Evolutionary conservation across 495 filamentous ascomycete species (phyloP).

Genomic region (Astrothelium macrocarpum): DNA sequence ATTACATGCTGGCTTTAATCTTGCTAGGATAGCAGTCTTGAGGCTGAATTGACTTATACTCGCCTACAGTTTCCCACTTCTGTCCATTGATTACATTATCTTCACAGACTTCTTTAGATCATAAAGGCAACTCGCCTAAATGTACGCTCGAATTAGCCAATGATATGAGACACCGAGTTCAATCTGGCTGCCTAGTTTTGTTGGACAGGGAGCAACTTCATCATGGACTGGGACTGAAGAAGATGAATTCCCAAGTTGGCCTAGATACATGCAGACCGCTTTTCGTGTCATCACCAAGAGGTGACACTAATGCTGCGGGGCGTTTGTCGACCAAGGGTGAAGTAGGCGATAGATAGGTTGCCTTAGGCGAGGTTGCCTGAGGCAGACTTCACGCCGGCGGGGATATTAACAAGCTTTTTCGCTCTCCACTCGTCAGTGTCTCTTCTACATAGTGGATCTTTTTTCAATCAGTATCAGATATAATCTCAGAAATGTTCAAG

Average conservation of each 20-base stretch:
- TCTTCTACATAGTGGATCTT: background rate
- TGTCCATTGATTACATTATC: background rate
- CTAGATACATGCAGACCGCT: slow-evolving; percentile 3
- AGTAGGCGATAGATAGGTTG: background rate
- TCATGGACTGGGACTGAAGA: background rate
- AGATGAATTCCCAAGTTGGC: background rate
- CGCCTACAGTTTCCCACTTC: background rate
- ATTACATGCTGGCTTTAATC: too few relatives aligned
- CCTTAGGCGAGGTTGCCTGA: background rate
- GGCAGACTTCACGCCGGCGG: background rate
- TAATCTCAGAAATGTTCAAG: background rate
- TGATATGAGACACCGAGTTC: background rate
- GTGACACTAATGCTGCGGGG: slow-evolving; percentile 5
- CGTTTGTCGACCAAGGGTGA: background rate
- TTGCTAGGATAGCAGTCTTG: too few relatives aligned
- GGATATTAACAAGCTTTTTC: background rate
- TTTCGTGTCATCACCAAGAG: background rate
- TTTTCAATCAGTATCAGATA: background rate
- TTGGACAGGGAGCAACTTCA: background rate
- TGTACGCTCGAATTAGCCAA: background rate
- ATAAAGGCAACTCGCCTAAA: background rate
- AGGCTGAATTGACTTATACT: too few relatives aligned
- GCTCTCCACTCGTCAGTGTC: background rate
- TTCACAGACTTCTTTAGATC: too few relatives aligned
- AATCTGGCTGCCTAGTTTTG: background rate